Conservation (phyloP, 225 moss, liverwort and hornwort species). For the Pseudoscleropodium purum region DNA sequence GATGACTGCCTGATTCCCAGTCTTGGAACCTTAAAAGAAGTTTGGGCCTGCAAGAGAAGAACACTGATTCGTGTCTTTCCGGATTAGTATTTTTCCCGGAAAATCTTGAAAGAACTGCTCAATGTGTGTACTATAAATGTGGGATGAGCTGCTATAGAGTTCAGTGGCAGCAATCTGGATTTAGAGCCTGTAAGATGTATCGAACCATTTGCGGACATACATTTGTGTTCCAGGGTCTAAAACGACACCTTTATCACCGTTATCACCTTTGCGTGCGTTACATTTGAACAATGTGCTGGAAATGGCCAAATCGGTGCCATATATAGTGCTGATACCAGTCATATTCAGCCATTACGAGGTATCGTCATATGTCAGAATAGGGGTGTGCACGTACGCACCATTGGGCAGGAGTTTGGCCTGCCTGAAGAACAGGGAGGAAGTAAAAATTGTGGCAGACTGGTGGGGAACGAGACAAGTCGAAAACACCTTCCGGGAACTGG, state of each 20-base stretch:
- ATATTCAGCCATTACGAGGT: too few relatives aligned
- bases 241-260: not conserved
- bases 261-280: not conserved
- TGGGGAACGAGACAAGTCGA: not conserved
- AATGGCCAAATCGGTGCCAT: not conserved
- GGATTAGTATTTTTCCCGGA: not conserved
- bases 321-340: not conserved
- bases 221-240: not conserved
- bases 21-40: not conserved
- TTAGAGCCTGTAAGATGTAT: not conserved
- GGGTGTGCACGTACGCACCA: too few relatives aligned
- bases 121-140: not conserved
- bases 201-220: not conserved
- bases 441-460: not conserved
- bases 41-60: not conserved
- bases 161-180: not conserved
- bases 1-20: not conserved
- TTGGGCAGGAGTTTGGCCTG: not conserved
- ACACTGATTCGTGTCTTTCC: not conserved
- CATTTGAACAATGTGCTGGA: not conserved
- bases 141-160: not conserved
- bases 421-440: not conserved
- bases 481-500: not conserved
- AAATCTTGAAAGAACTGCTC: not conserved
- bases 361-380: too few relatives aligned